Base-by-base conservation (phyloP, 108 stramenopile genomes). In the Discostella stelligeroides region DNA sequence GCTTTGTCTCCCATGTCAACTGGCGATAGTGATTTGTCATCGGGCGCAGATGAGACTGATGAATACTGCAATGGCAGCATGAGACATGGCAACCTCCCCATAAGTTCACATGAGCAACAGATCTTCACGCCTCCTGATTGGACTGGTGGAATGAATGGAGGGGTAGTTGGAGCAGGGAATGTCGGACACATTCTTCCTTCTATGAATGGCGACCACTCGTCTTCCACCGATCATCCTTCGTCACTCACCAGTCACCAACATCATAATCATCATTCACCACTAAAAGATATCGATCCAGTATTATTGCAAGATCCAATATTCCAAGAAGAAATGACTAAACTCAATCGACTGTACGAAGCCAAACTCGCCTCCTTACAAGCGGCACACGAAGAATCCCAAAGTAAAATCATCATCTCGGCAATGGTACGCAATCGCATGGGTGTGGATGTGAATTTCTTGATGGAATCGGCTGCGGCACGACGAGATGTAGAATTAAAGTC, bases 381-480 rank as follows among this genome's bases (percentile, higher is more conserved):
- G 2, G 89, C 89, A 20, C 89, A 92, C 45, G 90, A 91, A 67
- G 64, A 91, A 45, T 91, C 91, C 0, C 89, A 90, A 72, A 85
- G 90, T 42, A 86, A 90, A 72, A 76, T 95, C 18, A 87, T 92
- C 75, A 82, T 88, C 17, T 88, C 89, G 11, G 91, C 94, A 6
- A 76, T 76, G 61, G 63, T 90, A 14, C 81, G 94, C 54, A 90
- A 92, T 66, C 53, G 59, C 9, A 75, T 83, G 27, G 90, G 91
- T 4, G 72, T 95, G 37, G 91, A 92, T 77, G 91, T 91, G 10
- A 70, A 82, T 2, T 47, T 63, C 8, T 66, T 95, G 38, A 95
- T 95, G 94, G 74, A 79, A 43, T 81, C 87, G 56, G 91, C 94
- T 10, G 88, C 88, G 4, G 73, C 72, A 30, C 47, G 86, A 43